Evolutionary conservation across 176 grass and related monocot species (phyloP), one percentile per base, ranked within the genome.

Genomic region (Panicum miliaceum): DNA sequence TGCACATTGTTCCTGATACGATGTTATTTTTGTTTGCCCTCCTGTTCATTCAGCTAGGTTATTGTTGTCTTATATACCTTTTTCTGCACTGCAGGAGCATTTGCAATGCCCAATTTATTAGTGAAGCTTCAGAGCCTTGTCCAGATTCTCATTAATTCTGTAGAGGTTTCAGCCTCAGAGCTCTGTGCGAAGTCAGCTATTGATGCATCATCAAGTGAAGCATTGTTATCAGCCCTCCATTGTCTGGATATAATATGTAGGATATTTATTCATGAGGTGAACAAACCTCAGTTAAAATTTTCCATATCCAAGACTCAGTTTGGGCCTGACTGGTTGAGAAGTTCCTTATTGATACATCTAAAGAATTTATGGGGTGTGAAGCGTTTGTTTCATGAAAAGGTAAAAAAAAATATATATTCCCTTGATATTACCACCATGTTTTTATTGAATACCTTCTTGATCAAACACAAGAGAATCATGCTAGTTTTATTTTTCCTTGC

Each of bases 341-440:
- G 86, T 78, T 91, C 81, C n/a, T 67, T 89, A 12, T 66, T 94
- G 48, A 84, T 87, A 63, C 81, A 92, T 81, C 72, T 87, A 18
- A 94, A 84, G 74, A 91, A 85, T 79, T 69, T 94, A 43, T 91
- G 86, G 92, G 86, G 80, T 68, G 89, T 90, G 75, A 90, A 84
- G 20, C 42, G 68, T 52, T 84, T 83, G 60, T 84, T 90, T 60
- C 61, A 84, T 77, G 89, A 86, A 42, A 91, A 88, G 86, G 82
- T 91, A 78, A 9, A 22, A 10, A 16, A 23, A 54, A 62, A 8
- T 37, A 2, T 70, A n/a, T 86, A 2, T 70, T 72, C 12, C 29
- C 16, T 83, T 65, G 38, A 58, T 65, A 57, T 59, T 67, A 52
- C 51, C n/a, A 67, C 43, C 37, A 59, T 54, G 60, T 27, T 80